phyloP scores from a whole-genome alignment of 768 basidiomycete species.

The Austroboletus eburneus region DNA sequence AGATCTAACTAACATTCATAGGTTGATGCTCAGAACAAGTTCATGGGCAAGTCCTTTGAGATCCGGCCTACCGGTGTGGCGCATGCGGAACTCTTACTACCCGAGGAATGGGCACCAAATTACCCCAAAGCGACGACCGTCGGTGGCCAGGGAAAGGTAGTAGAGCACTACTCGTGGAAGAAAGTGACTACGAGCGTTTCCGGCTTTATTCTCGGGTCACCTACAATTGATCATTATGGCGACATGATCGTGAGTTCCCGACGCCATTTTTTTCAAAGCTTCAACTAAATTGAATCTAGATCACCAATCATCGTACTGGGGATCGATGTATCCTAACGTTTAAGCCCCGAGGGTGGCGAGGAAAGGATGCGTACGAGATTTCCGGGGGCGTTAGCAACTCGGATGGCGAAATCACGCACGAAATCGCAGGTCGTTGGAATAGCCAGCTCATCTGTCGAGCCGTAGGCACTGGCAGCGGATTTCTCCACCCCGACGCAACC shows the following conservation, averaged over 20 bases:
- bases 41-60: conserved; percentile 95
- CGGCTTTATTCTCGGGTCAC: conserved; percentile 88
- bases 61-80: conserved; percentile 94
- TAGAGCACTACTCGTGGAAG: conserved; percentile 95
- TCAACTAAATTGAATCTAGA: conserved; percentile 26
- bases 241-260: conserved; percentile 76
- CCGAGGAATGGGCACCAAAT: conserved; percentile 54
- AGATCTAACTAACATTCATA: too few species aligned
- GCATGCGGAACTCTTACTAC: conserved; percentile 78
- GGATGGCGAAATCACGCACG: conserved; percentile 64
- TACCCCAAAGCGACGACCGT: conserved; percentile 57
- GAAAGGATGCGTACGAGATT: conserved; percentile 89
- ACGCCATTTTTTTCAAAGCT: neutral
- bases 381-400: conserved; percentile 76
- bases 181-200: conserved; percentile 90
- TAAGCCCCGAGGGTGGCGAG: conserved; percentile 95
- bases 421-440: conserved; percentile 95
- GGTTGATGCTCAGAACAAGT: conserved; percentile 96
- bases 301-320: conserved; percentile 86
- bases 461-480: conserved; percentile 54
- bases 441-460: conserved; percentile 87
- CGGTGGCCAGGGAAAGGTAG: conserved; percentile 47
- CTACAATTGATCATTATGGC: conserved; percentile 90
- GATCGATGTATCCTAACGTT: conserved; percentile 89
- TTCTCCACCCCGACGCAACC: conserved; percentile 68